Evolutionary conservation across 176 grass and related monocot genomes (phyloP).

Genomic region (Elymus sibiricus): DNA sequence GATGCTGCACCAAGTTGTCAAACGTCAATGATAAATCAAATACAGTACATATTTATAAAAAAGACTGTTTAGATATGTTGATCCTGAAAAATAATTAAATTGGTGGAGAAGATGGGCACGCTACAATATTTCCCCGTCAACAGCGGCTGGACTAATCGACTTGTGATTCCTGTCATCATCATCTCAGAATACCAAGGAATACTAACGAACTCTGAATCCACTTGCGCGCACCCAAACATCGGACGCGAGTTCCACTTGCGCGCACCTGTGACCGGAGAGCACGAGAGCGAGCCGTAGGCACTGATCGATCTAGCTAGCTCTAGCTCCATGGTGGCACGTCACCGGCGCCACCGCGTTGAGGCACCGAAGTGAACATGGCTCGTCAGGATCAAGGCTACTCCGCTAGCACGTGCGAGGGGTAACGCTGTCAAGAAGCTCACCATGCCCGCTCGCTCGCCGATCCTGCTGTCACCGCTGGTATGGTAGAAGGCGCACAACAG

Average conservation of each 20-base stretch:
- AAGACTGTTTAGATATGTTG: no score
- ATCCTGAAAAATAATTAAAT: no score
- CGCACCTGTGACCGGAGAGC: not conserved
- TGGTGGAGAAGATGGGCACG: no score
- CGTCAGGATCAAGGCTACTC: constrained; percentile 8
- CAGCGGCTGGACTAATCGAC: constrained; percentile 13
- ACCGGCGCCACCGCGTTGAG: no score
- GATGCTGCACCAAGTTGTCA: no score
- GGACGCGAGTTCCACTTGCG: not conserved
- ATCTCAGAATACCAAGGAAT: no score
- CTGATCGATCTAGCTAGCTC: not conserved
- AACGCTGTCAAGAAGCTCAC: not conserved
- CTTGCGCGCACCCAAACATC: not conserved
- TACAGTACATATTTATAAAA: no score
- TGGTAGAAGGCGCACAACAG: constrained; percentile 7
- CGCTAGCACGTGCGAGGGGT: constrained; percentile 2
- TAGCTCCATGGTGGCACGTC: no score
- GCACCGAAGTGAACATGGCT: no score
- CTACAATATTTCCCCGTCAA: not conserved
- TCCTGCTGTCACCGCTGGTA: constrained; percentile 24
- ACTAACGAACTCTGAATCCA: not conserved
- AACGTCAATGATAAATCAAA: no score
- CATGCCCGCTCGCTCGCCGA: not conserved
- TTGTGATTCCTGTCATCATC: no score
- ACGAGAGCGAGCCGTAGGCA: not conserved